Base-by-base conservation (phyloP, 345 rosid species). In the Eucalyptus tenuipes region DNA sequence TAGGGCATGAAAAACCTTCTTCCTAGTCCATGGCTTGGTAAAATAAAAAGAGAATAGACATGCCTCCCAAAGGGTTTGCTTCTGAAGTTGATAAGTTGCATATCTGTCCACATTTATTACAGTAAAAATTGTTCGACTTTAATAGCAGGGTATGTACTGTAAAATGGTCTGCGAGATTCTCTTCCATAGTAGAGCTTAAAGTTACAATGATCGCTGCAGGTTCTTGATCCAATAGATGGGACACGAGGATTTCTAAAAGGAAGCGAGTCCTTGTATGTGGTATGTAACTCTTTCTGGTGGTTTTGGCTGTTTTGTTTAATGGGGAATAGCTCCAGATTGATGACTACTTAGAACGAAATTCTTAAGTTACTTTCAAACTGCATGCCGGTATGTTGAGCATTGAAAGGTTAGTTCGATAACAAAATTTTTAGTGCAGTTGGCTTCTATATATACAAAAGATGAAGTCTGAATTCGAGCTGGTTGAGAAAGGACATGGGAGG, bases 171-270 rank as follows among this genome's bases (percentile, higher is more conserved):
- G 47, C 47, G 0, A 75, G 55, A 87, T 31, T 66, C 53, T 66
- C 68, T 86, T 75, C 47, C 15, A 75, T 59, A 20, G 61, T 84
- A 4, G 49, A 47, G 33, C 59, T 48, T 17, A 44, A 47, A 3
- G 42, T 85, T 49, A 49, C 47, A 31, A 85, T 88, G 66, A 86
- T 91, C 13, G 88, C 47, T 93, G 93, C 94, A 97, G 99, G 88
- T 96, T 85, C 91, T 97, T 92, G 97, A 97, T 92, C 99, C 99
- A 86, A 94, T 96, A 88, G 99, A 97, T 92, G 99, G 99, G 86
- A 96, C 97, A 82, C 92, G 89, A 82, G 99, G 99, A 86, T 96
- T 97, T 91, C 92, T 96, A 29, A 94, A 89, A 92, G 98, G 97
- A 92, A 91, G 90, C n/a, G 93, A 93, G 55, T 96, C 97, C 89